Conservation (phyloP, 768 basidiomycete species). For the Rhizopogon rudus region DNA sequence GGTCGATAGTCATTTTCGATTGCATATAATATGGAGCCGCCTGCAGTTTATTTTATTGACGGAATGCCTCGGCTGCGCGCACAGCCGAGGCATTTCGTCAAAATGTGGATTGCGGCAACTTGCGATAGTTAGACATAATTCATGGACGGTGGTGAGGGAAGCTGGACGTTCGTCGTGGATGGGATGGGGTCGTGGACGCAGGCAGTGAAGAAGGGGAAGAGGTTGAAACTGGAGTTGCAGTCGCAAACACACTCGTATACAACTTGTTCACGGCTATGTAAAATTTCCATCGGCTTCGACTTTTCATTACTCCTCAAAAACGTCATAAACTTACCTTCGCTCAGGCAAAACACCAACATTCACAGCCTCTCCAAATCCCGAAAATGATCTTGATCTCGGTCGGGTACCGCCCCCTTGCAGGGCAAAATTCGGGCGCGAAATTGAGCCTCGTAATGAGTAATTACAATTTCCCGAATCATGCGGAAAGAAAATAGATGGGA, state of each 20-base stretch:
- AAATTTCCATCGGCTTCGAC: conserved; percentile 4
- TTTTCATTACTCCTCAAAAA: not conserved
- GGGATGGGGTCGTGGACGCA: not conserved
- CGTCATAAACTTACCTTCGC: conserved; percentile 13
- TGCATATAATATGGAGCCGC: no score
- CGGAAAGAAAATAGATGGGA: no score
- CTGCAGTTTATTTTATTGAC: no score
- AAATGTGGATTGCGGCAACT: no score
- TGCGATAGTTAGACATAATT: no score
- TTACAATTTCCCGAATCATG: no score
- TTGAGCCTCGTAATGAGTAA: conserved; percentile 7
- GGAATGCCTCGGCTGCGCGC: no score
- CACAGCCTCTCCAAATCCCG: conserved; percentile 49
- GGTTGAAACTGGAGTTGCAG: not conserved
- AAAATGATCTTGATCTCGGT: conserved; percentile 69
- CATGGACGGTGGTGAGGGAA: conserved; percentile 2
- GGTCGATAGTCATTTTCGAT: no score
- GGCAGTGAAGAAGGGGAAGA: not conserved
- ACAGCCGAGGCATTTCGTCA: no score
- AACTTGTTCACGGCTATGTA: conserved; percentile 22
- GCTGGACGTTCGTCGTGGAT: conserved; percentile 9
- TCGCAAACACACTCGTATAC: not conserved
- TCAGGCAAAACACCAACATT: not conserved
- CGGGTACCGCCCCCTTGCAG: conserved; percentile 48
- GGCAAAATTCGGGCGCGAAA: conserved; percentile 62